These are phyloP conservation scores for Trifolium pratense DNA, from an alignment of 306 rosid genomes.

Conservation along the genomic window DNA sequence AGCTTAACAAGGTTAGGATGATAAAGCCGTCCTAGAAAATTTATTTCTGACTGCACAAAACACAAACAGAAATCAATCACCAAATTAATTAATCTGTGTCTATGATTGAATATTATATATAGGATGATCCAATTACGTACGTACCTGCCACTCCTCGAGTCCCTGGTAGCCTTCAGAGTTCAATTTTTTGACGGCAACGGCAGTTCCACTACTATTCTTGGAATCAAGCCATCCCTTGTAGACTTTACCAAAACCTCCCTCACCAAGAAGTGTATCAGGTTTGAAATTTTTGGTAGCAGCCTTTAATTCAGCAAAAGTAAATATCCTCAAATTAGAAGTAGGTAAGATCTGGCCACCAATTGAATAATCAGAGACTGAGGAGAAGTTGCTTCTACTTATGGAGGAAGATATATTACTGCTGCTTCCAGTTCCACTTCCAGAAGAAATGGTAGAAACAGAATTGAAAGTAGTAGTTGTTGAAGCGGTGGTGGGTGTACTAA, in stretches of 20 bases:
- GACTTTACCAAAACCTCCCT: slow-evolving; percentile 95
- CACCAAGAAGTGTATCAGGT: slow-evolving; percentile 81
- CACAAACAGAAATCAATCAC: slow-evolving; percentile 12
- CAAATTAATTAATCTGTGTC: not conserved
- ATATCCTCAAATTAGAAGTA: slow-evolving; percentile 67
- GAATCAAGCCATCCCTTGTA: slow-evolving; percentile 90
- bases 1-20: slow-evolving; percentile 94
- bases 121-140: not conserved
- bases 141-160: slow-evolving; percentile 87
- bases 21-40: slow-evolving; percentile 84
- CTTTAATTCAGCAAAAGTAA: slow-evolving; percentile 73
- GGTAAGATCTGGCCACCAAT: slow-evolving; percentile 73
- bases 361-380: slow-evolving; percentile 33
- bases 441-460: slow-evolving; percentile 51
- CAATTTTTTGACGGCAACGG: slow-evolving; percentile 88
- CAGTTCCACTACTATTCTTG: slow-evolving; percentile 59
- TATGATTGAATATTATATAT: too few species aligned
- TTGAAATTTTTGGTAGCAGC: slow-evolving; percentile 82
- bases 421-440: slow-evolving; percentile 47
- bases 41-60: slow-evolving; percentile 78
- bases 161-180: slow-evolving; percentile 94
- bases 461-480: slow-evolving; percentile 36
- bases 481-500: slow-evolving; percentile 36
- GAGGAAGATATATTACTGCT: slow-evolving; percentile 32
- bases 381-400: slow-evolving; percentile 57